These are phyloP conservation scores for Furcasterigmium furcatum DNA, from an alignment of 2,329 filamentous ascomycete species.

Conservation along the genomic window DNA sequence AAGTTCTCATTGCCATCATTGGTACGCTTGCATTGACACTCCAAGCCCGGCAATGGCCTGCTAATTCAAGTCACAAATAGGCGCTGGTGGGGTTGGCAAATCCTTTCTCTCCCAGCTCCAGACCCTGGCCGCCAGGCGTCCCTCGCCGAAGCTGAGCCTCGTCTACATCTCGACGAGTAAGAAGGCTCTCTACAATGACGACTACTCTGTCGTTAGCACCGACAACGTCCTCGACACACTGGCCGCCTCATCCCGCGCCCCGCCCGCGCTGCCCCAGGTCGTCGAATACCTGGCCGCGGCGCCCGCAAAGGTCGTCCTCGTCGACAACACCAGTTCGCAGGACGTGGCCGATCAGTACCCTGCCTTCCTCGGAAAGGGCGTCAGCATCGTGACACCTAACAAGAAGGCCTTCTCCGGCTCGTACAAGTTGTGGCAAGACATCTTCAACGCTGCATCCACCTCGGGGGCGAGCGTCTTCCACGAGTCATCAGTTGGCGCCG, in stretches of 20 bases:
- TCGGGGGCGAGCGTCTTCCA: constrained; percentile 86
- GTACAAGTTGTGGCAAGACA: constrained; percentile 79
- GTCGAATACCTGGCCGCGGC: constrained; percentile 75
- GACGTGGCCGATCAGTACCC: constrained; percentile 83
- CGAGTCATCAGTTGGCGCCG: constrained; percentile 91
- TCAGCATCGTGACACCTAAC: constrained; percentile 94
- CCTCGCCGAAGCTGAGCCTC: constrained; percentile 69
- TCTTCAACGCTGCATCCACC: constrained; percentile 70
- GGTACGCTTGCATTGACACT: constrained; percentile 24
- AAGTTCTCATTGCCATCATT: constrained; percentile 51
- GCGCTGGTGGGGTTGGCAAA: constrained; percentile 90
- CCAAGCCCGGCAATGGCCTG: background rate
- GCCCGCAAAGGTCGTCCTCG: constrained; percentile 74
- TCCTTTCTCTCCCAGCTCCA: constrained; percentile 83
- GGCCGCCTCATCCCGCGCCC: constrained; percentile 58
- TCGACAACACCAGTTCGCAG: constrained; percentile 95
- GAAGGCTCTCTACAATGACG: constrained; percentile 72
- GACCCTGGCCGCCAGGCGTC: constrained; percentile 60
- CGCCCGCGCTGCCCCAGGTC: constrained; percentile 67
- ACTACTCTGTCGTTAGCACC: constrained; percentile 67
- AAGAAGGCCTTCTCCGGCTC: constrained; percentile 95
- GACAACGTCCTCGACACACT: constrained; percentile 61
- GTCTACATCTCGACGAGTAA: constrained; percentile 84
- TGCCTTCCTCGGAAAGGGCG: constrained; percentile 71
- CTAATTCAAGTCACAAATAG: constrained; percentile 38